phyloP scores from a whole-genome alignment of 176 grass and related monocot species.

The Carex littledalei region DNA sequence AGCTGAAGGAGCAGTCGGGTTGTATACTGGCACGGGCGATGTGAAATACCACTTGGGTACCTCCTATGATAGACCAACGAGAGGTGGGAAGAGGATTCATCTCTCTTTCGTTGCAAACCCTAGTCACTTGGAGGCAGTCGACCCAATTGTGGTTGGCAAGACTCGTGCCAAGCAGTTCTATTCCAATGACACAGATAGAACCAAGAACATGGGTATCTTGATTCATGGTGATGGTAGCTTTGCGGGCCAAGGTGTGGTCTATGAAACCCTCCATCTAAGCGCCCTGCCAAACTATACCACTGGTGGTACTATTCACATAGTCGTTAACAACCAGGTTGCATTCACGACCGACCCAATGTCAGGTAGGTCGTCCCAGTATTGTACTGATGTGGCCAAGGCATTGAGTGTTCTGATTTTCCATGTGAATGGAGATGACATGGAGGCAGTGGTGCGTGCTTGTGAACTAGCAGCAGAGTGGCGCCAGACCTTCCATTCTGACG shows the following conservation, averaged over 20 bases:
- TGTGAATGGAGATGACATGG: slow-evolving; percentile 92
- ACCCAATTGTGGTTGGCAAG: slow-evolving; percentile 85
- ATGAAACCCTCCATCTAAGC: slow-evolving; percentile 92
- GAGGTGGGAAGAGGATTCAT: slow-evolving; percentile 83
- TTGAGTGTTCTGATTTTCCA: slow-evolving; percentile 74
- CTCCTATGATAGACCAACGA: slow-evolving; percentile 85
- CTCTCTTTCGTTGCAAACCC: slow-evolving; percentile 88
- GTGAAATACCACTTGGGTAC: slow-evolving; percentile 97
- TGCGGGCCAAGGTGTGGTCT: slow-evolving; percentile 88
- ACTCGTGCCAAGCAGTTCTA: slow-evolving; percentile 91
- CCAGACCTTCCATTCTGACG: slow-evolving; percentile 88
- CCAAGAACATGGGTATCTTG: slow-evolving; percentile 77
- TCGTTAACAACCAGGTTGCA: slow-evolving; percentile 53
- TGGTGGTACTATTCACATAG: slow-evolving; percentile 59
- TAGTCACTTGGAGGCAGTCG: slow-evolving; percentile 86
- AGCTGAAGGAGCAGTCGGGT: slow-evolving; percentile 67
- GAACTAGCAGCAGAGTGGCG: slow-evolving; percentile 93
- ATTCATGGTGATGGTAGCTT: slow-evolving; percentile 97
- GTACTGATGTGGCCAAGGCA: slow-evolving; percentile 48
- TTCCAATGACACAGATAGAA: slow-evolving; percentile 81
- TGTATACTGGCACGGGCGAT: slow-evolving; percentile 90
- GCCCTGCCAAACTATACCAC: slow-evolving; percentile 91
- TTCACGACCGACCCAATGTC: slow-evolving; percentile 44
- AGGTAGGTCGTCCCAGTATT: slow-evolving; percentile 47
- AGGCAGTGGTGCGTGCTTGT: slow-evolving; percentile 78